Base-by-base conservation (phyloP, 2,329 filamentous ascomycete genomes). In the Nigrospora osmanthi region DNA sequence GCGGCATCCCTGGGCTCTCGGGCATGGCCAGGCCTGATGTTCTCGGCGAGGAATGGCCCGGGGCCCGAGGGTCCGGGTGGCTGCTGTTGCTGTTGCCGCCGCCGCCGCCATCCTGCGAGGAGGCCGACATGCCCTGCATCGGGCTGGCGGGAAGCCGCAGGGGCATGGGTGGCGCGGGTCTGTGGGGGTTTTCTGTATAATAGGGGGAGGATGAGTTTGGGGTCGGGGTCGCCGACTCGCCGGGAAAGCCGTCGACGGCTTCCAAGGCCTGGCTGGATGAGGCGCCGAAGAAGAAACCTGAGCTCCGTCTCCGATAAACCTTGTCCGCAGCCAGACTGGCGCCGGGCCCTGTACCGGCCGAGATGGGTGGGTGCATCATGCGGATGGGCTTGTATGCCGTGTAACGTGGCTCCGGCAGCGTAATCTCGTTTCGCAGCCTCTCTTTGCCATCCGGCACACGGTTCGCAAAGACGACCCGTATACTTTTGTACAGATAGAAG, bases 401-500 rank as follows among this genome's bases (percentile, higher is more conserved):
- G 60, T 89, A 98, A 16, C 83, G 80, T 16, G 93, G 93, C 54
- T 96, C 89, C 0, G 91, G 91, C 48, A 87, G 76, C 34, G 93
- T 89, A 6, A 91, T 84, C 61, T 98, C 93, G 57, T 94, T 96
- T 31, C 84, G 78, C 35, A 98, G 73, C 58, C 85, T 91, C 65
- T 97, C 91, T 60, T 96, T 95, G 35, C 89, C 91, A 55, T 97
- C 93, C 0, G 93, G 91, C 0, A 96, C 91, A 23, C 93, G 81
- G 60, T 97, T 97, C 44, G 93, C 93, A 61, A 98, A 98, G 3
- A 98, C 91, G 33, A 97, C 88, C 13, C 93, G 83, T 47, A 97
- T 86, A 55, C 81, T 89, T 57, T 93, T 94, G 69, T 97, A 93
- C 6, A 98, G 72, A 56, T 89, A 97, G 62, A 83, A 95, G 12